Conservation (phyloP, 805 yeast species). For the Candida glaebosa region DNA sequence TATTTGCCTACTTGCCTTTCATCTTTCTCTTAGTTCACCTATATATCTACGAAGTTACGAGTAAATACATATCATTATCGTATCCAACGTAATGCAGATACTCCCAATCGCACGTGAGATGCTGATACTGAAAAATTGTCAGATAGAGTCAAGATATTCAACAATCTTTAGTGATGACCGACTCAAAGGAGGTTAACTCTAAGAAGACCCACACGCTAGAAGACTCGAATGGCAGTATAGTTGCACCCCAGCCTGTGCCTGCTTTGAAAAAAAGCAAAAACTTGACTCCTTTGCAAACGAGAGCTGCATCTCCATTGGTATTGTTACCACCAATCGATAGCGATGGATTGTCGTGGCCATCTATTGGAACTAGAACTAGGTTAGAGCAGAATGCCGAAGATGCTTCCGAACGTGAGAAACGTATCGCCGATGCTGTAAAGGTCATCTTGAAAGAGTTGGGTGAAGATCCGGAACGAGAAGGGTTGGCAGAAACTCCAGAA, state of each 20-base stretch:
- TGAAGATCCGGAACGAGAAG: constrained; percentile 86
- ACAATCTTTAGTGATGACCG: not conserved
- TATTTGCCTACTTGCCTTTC: not conserved
- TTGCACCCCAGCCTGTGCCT: constrained; percentile 16
- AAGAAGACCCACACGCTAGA: not conserved
- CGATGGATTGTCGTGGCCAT: constrained; percentile 95
- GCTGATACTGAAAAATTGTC: not conserved
- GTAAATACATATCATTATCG: not conserved
- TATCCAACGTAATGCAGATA: not conserved
- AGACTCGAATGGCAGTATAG: not conserved
- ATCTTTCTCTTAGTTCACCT: not conserved
- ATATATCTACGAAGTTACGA: not conserved
- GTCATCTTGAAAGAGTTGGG: constrained; percentile 80
- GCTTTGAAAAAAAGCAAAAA: constrained; percentile 22
- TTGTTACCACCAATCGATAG: constrained; percentile 81
- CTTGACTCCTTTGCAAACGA: constrained; percentile 59
- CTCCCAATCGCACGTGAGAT: not conserved
- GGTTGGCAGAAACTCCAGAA: constrained; percentile 90
- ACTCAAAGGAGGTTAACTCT: not conserved
- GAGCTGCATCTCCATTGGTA: constrained; percentile 82
- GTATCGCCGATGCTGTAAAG: constrained; percentile 84
- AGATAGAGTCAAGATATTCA: not conserved
- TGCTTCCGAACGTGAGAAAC: constrained; percentile 57
- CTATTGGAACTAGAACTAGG: constrained; percentile 75
- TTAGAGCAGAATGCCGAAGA: constrained; percentile 68